These are phyloP conservation scores for Penicillium coprophilum DNA, from an alignment of 495 filamentous ascomycete genomes.

Conservation along the genomic window DNA sequence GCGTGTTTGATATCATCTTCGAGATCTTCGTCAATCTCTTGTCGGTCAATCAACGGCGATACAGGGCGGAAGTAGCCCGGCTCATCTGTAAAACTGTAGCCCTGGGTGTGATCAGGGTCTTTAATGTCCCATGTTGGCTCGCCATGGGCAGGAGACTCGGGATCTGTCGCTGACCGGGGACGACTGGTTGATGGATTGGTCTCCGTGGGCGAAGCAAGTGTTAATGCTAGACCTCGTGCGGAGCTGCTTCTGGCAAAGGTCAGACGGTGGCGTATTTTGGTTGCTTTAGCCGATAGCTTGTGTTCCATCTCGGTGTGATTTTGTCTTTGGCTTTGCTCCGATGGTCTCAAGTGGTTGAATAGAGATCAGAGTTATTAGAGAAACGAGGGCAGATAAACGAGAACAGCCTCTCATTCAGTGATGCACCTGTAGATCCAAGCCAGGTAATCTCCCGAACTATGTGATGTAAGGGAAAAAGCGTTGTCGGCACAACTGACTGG, in stretches of 20 bases:
- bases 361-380: background rate
- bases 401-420: background rate
- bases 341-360: background rate
- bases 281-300: constrained; percentile 28
- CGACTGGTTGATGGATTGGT: constrained; percentile 16
- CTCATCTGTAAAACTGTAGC: constrained; percentile 27
- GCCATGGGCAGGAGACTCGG: constrained; percentile 15
- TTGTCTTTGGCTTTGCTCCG: constrained; percentile 1
- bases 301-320: constrained; percentile 23
- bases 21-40: constrained; percentile 23
- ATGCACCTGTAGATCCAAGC: background rate
- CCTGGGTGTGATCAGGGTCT: constrained; percentile 6
- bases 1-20: constrained; percentile 27
- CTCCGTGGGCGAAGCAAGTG: constrained; percentile 8
- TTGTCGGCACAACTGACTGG: constrained; percentile 13
- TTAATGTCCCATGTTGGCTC: constrained; percentile 12
- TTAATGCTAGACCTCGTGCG: constrained; percentile 14
- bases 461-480: constrained; percentile 8
- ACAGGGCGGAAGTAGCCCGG: constrained; percentile 25
- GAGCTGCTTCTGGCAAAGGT: constrained; percentile 17
- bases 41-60: constrained; percentile 23
- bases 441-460: constrained; percentile 6
- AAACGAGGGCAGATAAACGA: background rate
- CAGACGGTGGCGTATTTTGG: constrained; percentile 27
- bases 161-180: constrained; percentile 25